Conservation (phyloP, 2,329 filamentous ascomycete species). For the Didymella glomerata region DNA sequence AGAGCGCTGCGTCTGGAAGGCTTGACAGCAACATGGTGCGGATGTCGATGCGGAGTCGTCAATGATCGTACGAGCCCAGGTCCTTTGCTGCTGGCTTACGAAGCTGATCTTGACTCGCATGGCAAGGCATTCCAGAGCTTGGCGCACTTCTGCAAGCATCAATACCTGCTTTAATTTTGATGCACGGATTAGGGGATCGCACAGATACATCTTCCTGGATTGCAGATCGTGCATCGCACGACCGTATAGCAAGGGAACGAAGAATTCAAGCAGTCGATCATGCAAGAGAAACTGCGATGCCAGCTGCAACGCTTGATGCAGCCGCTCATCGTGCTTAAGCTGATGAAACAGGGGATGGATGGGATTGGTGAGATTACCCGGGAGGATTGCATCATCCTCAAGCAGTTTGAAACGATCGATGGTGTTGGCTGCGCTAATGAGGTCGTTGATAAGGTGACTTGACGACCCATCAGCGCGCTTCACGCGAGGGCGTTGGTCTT, state of each 20-base stretch:
- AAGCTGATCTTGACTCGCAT: constrained; percentile 37
- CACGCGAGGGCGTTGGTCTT: not conserved
- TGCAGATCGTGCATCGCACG: constrained; percentile 20
- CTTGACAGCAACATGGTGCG: constrained; percentile 20
- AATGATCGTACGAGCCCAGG: constrained; percentile 37
- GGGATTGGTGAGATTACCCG: constrained; percentile 36
- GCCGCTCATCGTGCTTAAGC: constrained; percentile 21
- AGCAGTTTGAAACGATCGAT: constrained; percentile 45
- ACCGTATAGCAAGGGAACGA: constrained; percentile 42
- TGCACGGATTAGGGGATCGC: constrained; percentile 28
- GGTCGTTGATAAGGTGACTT: constrained; percentile 23
- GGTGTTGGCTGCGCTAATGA: constrained; percentile 37
- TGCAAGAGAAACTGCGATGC: constrained; percentile 46
- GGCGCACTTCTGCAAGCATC: constrained; percentile 30
- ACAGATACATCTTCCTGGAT: constrained; percentile 32
- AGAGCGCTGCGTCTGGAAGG: constrained; percentile 23
- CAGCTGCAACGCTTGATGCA: constrained; percentile 40
- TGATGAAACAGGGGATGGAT: constrained; percentile 46
- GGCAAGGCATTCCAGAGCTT: constrained; percentile 40
- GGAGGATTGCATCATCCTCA: constrained; percentile 32
- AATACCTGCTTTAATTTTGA: constrained; percentile 21
- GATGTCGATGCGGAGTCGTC: constrained; percentile 16
- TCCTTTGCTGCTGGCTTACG: constrained; percentile 16
- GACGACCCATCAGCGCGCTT: constrained; percentile 2
- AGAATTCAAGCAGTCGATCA: constrained; percentile 43